These are phyloP conservation scores for Aspergillus funiculosus DNA, from an alignment of 495 filamentous ascomycete species.

Conservation along the genomic window DNA sequence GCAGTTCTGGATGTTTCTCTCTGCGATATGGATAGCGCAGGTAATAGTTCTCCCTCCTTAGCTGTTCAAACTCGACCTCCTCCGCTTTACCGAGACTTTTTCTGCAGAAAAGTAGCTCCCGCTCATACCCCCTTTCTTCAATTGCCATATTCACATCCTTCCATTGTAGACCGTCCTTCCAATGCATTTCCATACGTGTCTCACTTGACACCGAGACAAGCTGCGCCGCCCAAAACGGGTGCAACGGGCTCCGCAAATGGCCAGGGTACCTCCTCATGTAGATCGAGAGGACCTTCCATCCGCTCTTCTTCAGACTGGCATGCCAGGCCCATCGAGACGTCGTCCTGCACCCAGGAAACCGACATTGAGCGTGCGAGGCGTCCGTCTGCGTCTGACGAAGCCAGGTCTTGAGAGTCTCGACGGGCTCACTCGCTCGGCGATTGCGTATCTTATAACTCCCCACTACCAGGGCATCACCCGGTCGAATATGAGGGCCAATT, in stretches of 20 bases:
- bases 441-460: not conserved
- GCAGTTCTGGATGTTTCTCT: not conserved
- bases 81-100: not conserved
- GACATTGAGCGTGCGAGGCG: not conserved
- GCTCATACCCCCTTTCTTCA: constrained; percentile 5
- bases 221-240: constrained; percentile 5
- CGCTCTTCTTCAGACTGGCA: not conserved
- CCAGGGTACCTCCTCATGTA: constrained; percentile 1
- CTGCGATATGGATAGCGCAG: constrained; percentile 6
- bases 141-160: constrained; percentile 8
- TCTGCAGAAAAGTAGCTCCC: not conserved
- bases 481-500: constrained; percentile 1
- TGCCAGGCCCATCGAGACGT: constrained; percentile 3
- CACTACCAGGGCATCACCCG: not conserved
- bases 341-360: constrained; percentile 8
- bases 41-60: constrained; percentile 7
- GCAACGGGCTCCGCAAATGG: not conserved
- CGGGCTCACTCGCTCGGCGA: not conserved
- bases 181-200: not conserved
- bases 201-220: not conserved
- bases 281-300: constrained; percentile 4
- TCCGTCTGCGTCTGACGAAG: not conserved
- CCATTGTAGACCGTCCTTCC: constrained; percentile 2
- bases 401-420: not conserved
- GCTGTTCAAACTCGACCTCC: not conserved